Conservation (phyloP, 345 rosid genomes). For the Camelina sativa region DNA sequence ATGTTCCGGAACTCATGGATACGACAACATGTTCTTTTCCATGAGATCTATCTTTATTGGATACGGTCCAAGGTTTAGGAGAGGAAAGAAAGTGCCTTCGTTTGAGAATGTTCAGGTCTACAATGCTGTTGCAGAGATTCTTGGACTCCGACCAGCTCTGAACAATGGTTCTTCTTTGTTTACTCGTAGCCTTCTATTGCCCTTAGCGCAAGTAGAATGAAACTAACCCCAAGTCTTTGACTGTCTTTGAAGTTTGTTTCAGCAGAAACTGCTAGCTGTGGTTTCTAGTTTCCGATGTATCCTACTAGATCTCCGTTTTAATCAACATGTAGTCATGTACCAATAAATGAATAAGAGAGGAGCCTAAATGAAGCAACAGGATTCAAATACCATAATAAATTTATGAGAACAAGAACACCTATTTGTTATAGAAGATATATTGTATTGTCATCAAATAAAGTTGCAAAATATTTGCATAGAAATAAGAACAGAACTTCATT, state of each 20-base stretch:
- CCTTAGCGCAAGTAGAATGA: constrained; percentile 28
- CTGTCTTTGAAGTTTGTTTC: not conserved
- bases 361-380: not conserved
- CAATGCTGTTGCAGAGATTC: constrained; percentile 75
- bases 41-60: constrained; percentile 91
- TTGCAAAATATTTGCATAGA: too few relatives aligned
- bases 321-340: constrained; percentile 30
- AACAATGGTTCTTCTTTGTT: constrained; percentile 73
- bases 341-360: constrained; percentile 11
- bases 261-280: not conserved
- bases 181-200: constrained; percentile 55
- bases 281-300: not conserved
- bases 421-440: not conserved
- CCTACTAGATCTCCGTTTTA: not conserved
- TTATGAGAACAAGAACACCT: not conserved
- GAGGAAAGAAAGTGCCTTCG: constrained; percentile 81
- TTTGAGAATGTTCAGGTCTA: constrained; percentile 90
- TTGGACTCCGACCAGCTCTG: constrained; percentile 69
- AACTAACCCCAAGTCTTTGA: not conserved
- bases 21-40: constrained; percentile 82
- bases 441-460: too few relatives aligned
- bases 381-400: not conserved
- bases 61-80: constrained; percentile 79
- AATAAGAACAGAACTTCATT: too few relatives aligned
- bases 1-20: constrained; percentile 88